Evolutionary conservation across 78 protist species (phyloP), one percentile per base, ranked within the genome.

Genomic region (Cavenderia fasciculata): DNA sequence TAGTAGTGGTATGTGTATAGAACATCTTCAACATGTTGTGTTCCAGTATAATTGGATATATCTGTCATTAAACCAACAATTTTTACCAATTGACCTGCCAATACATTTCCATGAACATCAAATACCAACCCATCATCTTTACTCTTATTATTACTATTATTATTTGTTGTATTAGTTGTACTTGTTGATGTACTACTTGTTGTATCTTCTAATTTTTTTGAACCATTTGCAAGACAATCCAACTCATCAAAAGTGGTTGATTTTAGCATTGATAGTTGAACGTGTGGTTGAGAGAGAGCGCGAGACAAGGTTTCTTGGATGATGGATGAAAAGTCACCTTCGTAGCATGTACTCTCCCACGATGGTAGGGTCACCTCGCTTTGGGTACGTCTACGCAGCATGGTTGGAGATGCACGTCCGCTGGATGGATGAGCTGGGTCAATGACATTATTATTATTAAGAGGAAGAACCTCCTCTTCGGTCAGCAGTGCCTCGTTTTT

Each of bases 1-100:
- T 40, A 82, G 46, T 82, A 49, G 27, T 82, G 90, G 41, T 82
- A 82, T 1, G 90, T 82, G 46, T 33, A 82, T 34, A 82, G 66
- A 52, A 82, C 65, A 23, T 68, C 90, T 16, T 82, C 90, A 7
- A 82, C 51, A 21, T 40, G 56, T 68, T 82, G 76, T 21, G 90
- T 82, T n/a, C 78, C 90, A 16, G 78, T 82, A 21, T 66, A 41
- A 14, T 51, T 69, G 16, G 77, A 68, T 23, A 82, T 82, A 44
- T 82, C 90, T 23, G 78, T 82, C 3, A 82, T n/a, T 29, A 56
- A 38, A 12, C 44, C 90, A 29, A 82, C 40, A 2, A 82, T 68
- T 27, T 54, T 68, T 44, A 68, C 78, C 5, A 44, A 18, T 40
- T 41, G 11, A 11, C 90, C 90, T 19, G 90, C 19, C 5, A 43